These are phyloP conservation scores for Kalmusia sp. DNA, from an alignment of 2,329 filamentous ascomycete genomes.

Conservation along the genomic window DNA sequence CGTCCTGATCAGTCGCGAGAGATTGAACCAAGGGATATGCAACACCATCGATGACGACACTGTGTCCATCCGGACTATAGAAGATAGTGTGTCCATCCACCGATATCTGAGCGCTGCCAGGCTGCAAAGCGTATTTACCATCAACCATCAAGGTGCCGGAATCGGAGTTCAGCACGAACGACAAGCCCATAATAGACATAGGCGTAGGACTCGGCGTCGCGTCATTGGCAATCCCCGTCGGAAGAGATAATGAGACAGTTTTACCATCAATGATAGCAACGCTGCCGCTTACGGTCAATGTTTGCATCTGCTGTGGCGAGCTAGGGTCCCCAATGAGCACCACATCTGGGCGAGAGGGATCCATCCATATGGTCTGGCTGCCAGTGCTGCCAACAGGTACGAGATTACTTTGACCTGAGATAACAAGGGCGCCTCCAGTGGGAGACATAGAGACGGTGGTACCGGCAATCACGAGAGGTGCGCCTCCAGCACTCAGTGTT, in stretches of 20 bases:
- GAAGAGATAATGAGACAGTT: too few species aligned
- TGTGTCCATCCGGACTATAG: not conserved
- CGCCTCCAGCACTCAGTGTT: too few species aligned
- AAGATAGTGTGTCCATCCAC: slow-evolving; percentile 6
- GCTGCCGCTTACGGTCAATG: too few species aligned
- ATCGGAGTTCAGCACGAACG: not conserved
- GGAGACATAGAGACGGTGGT: not conserved
- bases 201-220: too few species aligned
- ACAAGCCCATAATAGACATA: not conserved
- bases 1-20: too few species aligned
- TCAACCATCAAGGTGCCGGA: not conserved
- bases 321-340: not conserved
- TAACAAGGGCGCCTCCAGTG: not conserved
- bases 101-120: slow-evolving; percentile 1
- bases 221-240: too few species aligned
- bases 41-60: slow-evolving; percentile 1
- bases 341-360: not conserved
- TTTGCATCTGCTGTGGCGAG: not conserved
- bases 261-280: too few species aligned
- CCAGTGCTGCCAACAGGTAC: not conserved
- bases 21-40: too few species aligned
- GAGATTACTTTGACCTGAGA: not conserved
- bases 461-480: not conserved
- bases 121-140: not conserved
- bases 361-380: not conserved